Conservation (phyloP, 495 filamentous ascomycete species). For the Antarctomyces pellizariae region DNA sequence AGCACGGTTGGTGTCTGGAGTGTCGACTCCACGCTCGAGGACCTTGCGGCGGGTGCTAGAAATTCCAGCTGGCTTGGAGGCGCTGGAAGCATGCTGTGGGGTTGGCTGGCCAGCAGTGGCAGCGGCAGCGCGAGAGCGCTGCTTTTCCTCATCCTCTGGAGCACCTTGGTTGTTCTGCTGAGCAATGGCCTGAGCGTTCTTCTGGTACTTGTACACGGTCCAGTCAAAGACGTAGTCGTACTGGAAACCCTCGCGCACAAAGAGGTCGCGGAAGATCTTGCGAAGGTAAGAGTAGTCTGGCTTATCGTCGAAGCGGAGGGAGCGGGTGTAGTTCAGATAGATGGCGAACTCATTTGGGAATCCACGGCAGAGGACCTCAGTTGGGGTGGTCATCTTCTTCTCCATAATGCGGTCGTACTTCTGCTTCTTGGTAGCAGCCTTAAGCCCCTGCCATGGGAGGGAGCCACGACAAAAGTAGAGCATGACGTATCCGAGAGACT, state of each 20-base stretch:
- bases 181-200: constrained; percentile 83
- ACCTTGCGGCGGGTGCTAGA: constrained; percentile 70
- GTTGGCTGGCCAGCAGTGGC: constrained; percentile 35
- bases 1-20: constrained; percentile 67
- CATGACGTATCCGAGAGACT: constrained; percentile 98
- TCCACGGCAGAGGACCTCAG: constrained; percentile 94
- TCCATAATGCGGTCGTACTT: constrained; percentile 99
- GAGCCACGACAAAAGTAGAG: constrained; percentile 99
- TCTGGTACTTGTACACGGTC: constrained; percentile 99
- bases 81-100: constrained; percentile 26
- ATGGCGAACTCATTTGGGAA: constrained; percentile 99
- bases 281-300: constrained; percentile 98
- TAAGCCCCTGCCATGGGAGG: constrained; percentile 96
- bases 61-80: constrained; percentile 46
- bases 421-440: constrained; percentile 99
- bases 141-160: constrained; percentile 46
- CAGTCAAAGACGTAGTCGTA: constrained; percentile 99
- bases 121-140: constrained; percentile 33
- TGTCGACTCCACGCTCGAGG: constrained; percentile 52
- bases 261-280: constrained; percentile 99
- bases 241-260: constrained; percentile 97
- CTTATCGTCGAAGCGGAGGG: constrained; percentile 98
- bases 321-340: constrained; percentile 98
- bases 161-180: constrained; percentile 45
- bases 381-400: constrained; percentile 99